Conservation (phyloP, 352 stramenopile species). For the Pythium myriotylum region DNA sequence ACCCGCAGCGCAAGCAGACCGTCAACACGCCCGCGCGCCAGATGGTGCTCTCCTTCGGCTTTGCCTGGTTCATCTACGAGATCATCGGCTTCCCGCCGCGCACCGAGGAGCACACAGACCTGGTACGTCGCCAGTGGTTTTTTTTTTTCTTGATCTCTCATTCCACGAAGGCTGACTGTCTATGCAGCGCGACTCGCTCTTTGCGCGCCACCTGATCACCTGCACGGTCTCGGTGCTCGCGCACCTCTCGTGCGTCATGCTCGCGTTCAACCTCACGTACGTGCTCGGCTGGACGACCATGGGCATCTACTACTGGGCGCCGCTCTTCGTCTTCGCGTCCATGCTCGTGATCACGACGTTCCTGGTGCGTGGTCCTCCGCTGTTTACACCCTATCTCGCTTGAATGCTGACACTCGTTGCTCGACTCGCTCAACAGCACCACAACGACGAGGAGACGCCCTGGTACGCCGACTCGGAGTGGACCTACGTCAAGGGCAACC, state of each 20-base stretch:
- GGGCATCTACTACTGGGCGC: constrained; percentile 78
- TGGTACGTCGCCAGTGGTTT: constrained; percentile 36
- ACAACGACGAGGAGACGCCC: constrained; percentile 82
- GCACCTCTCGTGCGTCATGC: constrained; percentile 48
- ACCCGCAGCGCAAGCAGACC: constrained; percentile 66
- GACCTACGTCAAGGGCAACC: constrained; percentile 85
- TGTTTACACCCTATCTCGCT: background rate
- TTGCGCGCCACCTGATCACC: constrained; percentile 62
- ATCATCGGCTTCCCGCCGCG: constrained; percentile 73
- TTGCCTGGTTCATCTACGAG: constrained; percentile 75
- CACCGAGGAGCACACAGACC: constrained; percentile 81
- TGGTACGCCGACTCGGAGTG: constrained; percentile 86
- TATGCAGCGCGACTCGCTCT: constrained; percentile 63
- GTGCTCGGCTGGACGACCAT: constrained; percentile 41
- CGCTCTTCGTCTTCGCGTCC: constrained; percentile 71
- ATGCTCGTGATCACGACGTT: constrained; percentile 88
- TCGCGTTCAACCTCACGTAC: constrained; percentile 45
- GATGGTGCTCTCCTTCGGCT: constrained; percentile 51
- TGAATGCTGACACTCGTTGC: background rate
- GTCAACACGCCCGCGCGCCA: constrained; percentile 54
- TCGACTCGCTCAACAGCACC: constrained; percentile 38
- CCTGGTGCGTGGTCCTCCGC: constrained; percentile 37
- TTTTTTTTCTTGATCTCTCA: background rate
- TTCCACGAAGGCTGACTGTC: constrained; percentile 1
- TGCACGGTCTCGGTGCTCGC: constrained; percentile 46